Evolutionary conservation across 2,329 filamentous ascomycete genomes (phyloP), one percentile per base, ranked within the genome.

Genomic region (Sporothrix globosa): DNA sequence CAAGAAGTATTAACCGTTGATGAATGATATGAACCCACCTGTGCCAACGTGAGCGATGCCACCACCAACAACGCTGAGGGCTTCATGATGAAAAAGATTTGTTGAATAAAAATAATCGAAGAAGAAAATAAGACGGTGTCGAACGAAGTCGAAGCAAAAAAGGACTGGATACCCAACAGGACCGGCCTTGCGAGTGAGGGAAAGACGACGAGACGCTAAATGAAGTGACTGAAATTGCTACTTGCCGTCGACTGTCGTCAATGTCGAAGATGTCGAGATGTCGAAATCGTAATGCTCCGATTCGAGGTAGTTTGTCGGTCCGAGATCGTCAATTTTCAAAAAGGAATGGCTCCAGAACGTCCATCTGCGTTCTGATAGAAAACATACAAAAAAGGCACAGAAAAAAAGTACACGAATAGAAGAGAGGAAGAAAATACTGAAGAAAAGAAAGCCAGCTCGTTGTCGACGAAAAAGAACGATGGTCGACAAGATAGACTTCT

Each of bases 41-140:
- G 75, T 61, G 72, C 72, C 19, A 78, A 70, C 27, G 77, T 74
- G 60, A 75, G 54, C 27, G 70, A 75, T 72, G 75, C 70, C 72
- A 77, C 70, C 17, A 77, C 27, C 58, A 78, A 68, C 27, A 75
- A 66, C 69, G 72, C 67, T 67, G 76, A 71, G 60, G 63, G 56
- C 70, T 74, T 76, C 77, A 78, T 78, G 69, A 53, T 76, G 73
- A 68, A 65, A 24, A 19, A 27, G 13, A 44, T 24, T 21, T 13
- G 34, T 41, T 14, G 34, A 66, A 66, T 39, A 52, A 39, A 30
- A 39, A 39, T 21, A 44, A 41, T 46, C 11, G 24, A 48, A 6
- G 41, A n/a, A 10, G 24, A 4, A 24, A 17, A n/a, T n/a, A 14
- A 41, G 50, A 34, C 24, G 34, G 24, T 34, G 10, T n/a, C 19